phyloP scores from a whole-genome alignment of 2,329 filamentous ascomycete species.

The Tolypocladium tropicale region DNA sequence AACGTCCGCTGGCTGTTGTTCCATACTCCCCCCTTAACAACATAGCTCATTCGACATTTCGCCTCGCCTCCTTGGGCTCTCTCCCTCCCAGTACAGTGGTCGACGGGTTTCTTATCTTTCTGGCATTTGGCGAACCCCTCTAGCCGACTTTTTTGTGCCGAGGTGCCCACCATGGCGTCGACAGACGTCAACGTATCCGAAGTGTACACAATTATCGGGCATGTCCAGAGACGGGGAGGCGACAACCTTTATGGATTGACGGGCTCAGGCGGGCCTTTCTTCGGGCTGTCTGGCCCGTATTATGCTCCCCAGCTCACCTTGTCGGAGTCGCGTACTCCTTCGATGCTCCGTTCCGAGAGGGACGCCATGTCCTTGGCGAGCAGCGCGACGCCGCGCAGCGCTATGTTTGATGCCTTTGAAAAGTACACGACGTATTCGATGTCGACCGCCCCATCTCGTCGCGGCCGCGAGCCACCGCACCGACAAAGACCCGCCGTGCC shows the following conservation, averaged over 20 bases:
- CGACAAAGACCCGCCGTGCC: conserved; percentile 5
- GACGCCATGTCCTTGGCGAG: conserved; percentile 2
- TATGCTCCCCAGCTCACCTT: conserved; percentile 1
- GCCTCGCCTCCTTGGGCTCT: not conserved
- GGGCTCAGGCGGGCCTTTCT: not conserved
- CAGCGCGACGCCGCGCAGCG: conserved; percentile 6
- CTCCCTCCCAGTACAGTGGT: not conserved
- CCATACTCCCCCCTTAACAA: not conserved
- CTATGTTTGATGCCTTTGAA: conserved; percentile 4
- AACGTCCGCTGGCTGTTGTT: not conserved
- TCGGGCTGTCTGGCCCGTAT: not conserved
- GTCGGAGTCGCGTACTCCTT: not conserved
- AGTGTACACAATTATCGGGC: not conserved
- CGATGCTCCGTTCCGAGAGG: not conserved
- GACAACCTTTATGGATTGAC: not conserved
- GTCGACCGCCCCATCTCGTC: conserved; percentile 12
- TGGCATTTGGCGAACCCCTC: not conserved
- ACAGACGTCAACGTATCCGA: not conserved
- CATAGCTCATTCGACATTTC: not conserved
- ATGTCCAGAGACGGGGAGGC: not conserved
- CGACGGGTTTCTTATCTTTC: not conserved
- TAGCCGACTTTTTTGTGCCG: not conserved
- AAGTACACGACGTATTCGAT: conserved; percentile 10
- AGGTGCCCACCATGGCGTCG: not conserved
- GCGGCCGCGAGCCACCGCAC: conserved; percentile 6